A percentile compares a stretch with the other conserved stretches of the same genome.
phyloP scores from a whole-genome alignment of 1,139 yeast genomes.

The Kodamaea plutei region DNA sequence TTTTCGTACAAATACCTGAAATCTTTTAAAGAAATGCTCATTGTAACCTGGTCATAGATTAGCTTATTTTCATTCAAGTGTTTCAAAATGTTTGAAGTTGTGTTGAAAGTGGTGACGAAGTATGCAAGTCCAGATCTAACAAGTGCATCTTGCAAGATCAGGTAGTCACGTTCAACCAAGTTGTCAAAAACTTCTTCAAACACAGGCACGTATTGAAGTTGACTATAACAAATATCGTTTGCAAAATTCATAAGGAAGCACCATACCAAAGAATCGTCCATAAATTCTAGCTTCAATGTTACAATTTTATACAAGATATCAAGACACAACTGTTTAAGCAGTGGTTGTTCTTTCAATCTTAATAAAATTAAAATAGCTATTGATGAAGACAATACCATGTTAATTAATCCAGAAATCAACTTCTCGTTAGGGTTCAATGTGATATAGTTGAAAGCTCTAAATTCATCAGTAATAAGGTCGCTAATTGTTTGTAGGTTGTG shows the following conservation, averaged over 20 bases:
- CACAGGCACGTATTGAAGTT: conserved; percentile 18
- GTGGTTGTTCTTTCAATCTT: conserved; percentile 3
- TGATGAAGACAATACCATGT: conserved; percentile 17
- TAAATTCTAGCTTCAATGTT: conserved; percentile 8
- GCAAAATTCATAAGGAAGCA: conserved; percentile 26
- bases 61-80: not conserved
- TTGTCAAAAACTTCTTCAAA: conserved; percentile 20
- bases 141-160: conserved; percentile 16
- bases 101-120: conserved; percentile 21
- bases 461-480: conserved; percentile 16
- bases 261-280: conserved; percentile 20
- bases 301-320: conserved; percentile 10
- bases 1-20: conserved; percentile 16
- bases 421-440: conserved; percentile 12
- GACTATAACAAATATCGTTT: conserved; percentile 29
- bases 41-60: not conserved
- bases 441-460: conserved; percentile 12
- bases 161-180: conserved; percentile 12
- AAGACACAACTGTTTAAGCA: conserved; percentile 7
- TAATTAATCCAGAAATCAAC: conserved; percentile 14
- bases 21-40: conserved; percentile 12
- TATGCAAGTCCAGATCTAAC: conserved; percentile 23
- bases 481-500: conserved; percentile 11
- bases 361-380: conserved; percentile 12
- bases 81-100: not conserved